A percentile compares a stretch with the other conserved stretches of the same genome.
These are phyloP conservation scores for Chloropicon primus DNA, from an alignment of 139 green algal genomes.

Conservation along the genomic window DNA sequence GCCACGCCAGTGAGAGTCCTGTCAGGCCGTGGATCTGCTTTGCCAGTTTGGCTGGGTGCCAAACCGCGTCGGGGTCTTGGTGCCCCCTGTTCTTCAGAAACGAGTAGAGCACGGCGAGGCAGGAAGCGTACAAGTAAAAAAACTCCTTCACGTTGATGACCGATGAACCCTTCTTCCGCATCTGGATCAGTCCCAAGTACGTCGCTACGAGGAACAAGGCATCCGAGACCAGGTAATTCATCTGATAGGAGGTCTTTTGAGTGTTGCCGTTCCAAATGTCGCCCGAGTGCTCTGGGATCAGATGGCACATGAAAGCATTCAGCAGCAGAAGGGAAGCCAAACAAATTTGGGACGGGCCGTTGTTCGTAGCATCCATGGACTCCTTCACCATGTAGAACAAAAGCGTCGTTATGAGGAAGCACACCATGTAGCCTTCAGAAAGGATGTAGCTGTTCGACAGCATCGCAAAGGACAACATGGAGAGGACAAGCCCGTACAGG, in stretches of 20 bases:
- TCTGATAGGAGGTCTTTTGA: neutral
- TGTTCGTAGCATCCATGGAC: neutral
- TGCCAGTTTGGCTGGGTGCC: neutral
- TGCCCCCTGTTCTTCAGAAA: neutral
- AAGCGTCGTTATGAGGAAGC: conserved; percentile 17
- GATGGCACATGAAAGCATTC: neutral
- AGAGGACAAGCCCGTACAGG: neutral
- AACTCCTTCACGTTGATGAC: neutral
- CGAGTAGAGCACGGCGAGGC: neutral
- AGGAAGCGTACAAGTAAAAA: neutral
- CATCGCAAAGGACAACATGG: neutral
- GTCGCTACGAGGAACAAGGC: neutral
- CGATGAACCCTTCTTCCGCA: neutral
- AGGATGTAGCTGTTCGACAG: conserved; percentile 36
- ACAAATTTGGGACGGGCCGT: neutral
- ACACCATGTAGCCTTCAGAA: conserved; percentile 34
- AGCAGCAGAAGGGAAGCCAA: neutral
- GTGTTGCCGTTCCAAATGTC: neutral
- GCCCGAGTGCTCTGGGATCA: neutral
- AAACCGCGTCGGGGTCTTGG: neutral
- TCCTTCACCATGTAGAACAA: neutral
- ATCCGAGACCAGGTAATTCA: neutral
- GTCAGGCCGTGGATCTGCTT: neutral
- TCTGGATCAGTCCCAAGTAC: neutral
- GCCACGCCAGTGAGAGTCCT: neutral